These are phyloP conservation scores for Colletotrichum sublineola DNA, from an alignment of 2,329 filamentous ascomycete genomes.

Conservation along the genomic window DNA sequence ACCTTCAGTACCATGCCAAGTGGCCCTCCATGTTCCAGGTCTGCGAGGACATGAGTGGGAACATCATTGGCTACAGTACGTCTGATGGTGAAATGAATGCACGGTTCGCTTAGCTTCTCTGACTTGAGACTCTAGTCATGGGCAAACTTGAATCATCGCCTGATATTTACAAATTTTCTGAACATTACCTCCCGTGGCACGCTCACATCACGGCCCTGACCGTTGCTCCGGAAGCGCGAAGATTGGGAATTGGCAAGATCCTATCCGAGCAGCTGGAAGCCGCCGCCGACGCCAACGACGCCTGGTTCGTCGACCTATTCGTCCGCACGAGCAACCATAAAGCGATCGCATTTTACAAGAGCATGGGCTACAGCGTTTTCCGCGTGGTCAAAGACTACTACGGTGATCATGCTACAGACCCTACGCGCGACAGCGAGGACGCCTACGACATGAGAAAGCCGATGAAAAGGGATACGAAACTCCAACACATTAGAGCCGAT, in stretches of 20 bases:
- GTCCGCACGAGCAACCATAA: constrained; percentile 89
- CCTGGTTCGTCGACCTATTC: constrained; percentile 97
- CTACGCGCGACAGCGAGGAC: constrained; percentile 78
- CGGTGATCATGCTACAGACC: constrained; percentile 80
- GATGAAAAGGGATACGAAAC: constrained; percentile 81
- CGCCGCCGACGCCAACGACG: constrained; percentile 84
- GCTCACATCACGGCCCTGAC: constrained; percentile 97
- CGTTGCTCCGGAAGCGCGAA: constrained; percentile 86
- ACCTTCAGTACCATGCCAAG: constrained; percentile 93
- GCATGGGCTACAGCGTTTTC: constrained; percentile 92
- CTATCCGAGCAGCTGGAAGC: constrained; percentile 85
- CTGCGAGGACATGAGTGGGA: constrained; percentile 86
- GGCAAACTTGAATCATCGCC: constrained; percentile 94
- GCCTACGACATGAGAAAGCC: constrained; percentile 98
- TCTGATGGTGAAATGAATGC: constrained; percentile 42
- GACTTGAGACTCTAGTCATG: constrained; percentile 75
- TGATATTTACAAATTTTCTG: constrained; percentile 78
- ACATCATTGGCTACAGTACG: constrained; percentile 94
- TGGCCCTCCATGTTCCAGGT: constrained; percentile 97
- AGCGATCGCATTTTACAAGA: constrained; percentile 89
- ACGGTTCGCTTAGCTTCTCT: constrained; percentile 44
- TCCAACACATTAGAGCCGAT: constrained; percentile 82
- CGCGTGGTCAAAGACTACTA: constrained; percentile 93
- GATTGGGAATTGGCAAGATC: constrained; percentile 87
- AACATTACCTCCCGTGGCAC: constrained; percentile 99